Evolutionary conservation across 2,329 filamentous ascomycete genomes (phyloP).

Genomic region (Exophiala aquamarina): DNA sequence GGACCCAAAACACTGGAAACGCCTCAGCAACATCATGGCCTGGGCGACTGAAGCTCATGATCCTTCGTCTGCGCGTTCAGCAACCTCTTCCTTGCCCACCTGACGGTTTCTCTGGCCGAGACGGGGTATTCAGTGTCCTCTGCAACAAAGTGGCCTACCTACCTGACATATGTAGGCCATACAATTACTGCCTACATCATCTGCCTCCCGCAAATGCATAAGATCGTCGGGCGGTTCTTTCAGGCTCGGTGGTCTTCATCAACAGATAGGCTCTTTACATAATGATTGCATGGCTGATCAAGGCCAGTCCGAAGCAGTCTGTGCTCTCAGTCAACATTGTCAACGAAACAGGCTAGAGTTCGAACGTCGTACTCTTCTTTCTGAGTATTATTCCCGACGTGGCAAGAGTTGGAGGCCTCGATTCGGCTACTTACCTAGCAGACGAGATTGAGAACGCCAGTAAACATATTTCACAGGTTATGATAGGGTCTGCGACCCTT

Average conservation of each 20-base stretch:
- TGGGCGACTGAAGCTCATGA: background rate
- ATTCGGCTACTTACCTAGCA: background rate
- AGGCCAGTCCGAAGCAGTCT: background rate
- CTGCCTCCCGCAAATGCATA: slow-evolving; percentile 4
- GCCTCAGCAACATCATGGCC: background rate
- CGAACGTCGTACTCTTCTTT: background rate
- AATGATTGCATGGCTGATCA: background rate
- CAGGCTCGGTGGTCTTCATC: background rate
- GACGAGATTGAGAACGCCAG: background rate
- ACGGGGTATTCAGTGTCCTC: background rate
- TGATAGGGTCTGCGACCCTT: background rate
- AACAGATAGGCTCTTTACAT: slow-evolving; percentile 1
- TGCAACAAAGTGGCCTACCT: background rate
- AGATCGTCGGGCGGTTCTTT: background rate
- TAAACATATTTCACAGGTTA: slow-evolving; percentile 1
- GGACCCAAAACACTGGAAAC: background rate
- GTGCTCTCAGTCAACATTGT: background rate
- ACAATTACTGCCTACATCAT: background rate
- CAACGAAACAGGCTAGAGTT: background rate
- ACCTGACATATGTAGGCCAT: background rate
- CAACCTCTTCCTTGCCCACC: background rate
- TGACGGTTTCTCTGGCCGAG: background rate
- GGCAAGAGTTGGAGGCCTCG: background rate
- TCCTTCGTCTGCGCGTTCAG: background rate
- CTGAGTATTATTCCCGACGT: background rate